These are phyloP conservation scores for Neoscytalidium dimidiatum DNA, from an alignment of 2,329 filamentous ascomycete species.

Conservation along the genomic window DNA sequence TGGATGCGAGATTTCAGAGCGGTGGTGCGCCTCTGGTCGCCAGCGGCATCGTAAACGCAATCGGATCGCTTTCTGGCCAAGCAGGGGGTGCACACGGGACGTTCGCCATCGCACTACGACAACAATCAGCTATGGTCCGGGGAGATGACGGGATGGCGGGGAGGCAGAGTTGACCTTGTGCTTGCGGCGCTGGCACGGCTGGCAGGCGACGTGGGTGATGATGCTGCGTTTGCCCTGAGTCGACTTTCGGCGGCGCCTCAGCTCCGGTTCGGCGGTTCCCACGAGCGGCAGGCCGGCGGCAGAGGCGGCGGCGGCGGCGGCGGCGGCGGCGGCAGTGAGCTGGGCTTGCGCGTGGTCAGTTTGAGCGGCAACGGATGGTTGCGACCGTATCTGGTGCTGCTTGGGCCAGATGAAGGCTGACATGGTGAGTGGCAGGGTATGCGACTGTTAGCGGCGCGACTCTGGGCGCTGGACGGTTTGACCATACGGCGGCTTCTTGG, in stretches of 20 bases:
- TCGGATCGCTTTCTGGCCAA: slow-evolving; percentile 15
- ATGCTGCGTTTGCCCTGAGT: not conserved
- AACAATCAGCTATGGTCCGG: not conserved
- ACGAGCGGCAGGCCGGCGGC: not conserved
- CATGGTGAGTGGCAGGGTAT: not conserved
- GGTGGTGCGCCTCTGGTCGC: slow-evolving; percentile 23
- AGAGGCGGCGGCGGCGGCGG: not conserved
- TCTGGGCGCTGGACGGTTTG: not conserved
- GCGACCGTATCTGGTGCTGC: no score
- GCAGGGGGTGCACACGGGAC: slow-evolving; percentile 23
- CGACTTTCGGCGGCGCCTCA: not conserved
- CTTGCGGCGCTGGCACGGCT: slow-evolving; percentile 21
- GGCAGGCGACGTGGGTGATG: slow-evolving; percentile 20
- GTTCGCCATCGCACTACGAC: slow-evolving; percentile 21
- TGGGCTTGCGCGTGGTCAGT: not conserved
- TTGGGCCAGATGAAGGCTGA: not conserved
- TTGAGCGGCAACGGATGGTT: no score
- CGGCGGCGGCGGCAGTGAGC: not conserved
- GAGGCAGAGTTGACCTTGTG: slow-evolving; percentile 23
- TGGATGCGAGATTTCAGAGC: slow-evolving; percentile 23
- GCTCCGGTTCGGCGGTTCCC: not conserved
- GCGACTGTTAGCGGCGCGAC: no score
- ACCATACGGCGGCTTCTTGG: not conserved
- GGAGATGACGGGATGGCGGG: not conserved
- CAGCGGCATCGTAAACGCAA: slow-evolving; percentile 23